Percentiles rank a stretch among this genome's conserved stretches.
phyloP scores from a whole-genome alignment of 2,329 filamentous ascomycete species.

The Ophiobolus disseminans region DNA sequence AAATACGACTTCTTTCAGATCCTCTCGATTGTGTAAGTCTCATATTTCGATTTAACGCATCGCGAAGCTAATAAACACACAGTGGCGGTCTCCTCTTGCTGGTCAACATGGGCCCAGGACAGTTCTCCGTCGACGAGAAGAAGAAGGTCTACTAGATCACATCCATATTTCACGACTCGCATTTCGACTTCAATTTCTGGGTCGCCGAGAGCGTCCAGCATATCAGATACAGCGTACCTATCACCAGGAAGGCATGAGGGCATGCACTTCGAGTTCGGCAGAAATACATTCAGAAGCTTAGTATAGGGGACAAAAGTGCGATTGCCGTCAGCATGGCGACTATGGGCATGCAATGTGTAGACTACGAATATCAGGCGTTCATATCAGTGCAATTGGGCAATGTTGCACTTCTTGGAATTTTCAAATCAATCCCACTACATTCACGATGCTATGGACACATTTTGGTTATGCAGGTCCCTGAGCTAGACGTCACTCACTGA shows the following conservation, averaged over 20 bases:
- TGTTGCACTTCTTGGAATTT: conserved; percentile 16
- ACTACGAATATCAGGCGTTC: conserved; percentile 37
- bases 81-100: conserved; percentile 90
- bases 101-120: conserved; percentile 97
- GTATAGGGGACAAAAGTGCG: conserved; percentile 18
- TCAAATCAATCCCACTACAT: not conserved
- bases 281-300: conserved; percentile 3
- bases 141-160: conserved; percentile 92
- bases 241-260: conserved; percentile 13
- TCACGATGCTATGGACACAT: not conserved
- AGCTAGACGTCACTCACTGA: not conserved
- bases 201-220: conserved; percentile 25
- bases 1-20: conserved; percentile 99
- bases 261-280: conserved; percentile 11
- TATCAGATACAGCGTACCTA: conserved; percentile 31
- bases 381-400: conserved; percentile 26
- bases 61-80: conserved; percentile 27
- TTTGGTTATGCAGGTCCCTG: too few relatives aligned
- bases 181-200: conserved; percentile 25
- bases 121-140: conserved; percentile 99
- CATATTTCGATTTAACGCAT: conserved; percentile 1
- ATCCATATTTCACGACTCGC: conserved; percentile 22
- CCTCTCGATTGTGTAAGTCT: conserved; percentile 85
- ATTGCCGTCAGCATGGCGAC: conserved; percentile 24
- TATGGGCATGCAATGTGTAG: conserved; percentile 36